These are phyloP conservation scores for Artemisia annua DNA, from an alignment of 129 eudicot genomes.

Conservation along the genomic window DNA sequence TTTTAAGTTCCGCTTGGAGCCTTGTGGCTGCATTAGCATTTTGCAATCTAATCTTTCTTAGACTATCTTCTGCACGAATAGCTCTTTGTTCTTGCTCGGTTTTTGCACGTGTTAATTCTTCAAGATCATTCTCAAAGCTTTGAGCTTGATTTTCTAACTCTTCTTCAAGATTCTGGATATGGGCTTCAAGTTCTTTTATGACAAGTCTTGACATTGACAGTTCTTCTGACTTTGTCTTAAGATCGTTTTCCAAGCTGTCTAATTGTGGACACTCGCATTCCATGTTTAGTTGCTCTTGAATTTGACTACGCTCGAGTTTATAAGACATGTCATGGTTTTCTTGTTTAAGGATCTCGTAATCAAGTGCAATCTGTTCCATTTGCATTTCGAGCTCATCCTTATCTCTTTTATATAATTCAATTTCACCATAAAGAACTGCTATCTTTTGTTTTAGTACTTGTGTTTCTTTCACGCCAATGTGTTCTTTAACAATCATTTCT, in stretches of 20 bases:
- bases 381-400: slow-evolving; percentile 89
- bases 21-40: slow-evolving; percentile 69
- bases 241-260: slow-evolving; percentile 48
- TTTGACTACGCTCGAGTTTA: slow-evolving; percentile 64
- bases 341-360: slow-evolving; percentile 88
- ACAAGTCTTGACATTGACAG: slow-evolving; percentile 41
- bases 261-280: slow-evolving; percentile 67
- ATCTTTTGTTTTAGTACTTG: slow-evolving; percentile 73
- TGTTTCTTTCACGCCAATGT: slow-evolving; percentile 55
- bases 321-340: slow-evolving; percentile 72
- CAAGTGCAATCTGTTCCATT: slow-evolving; percentile 92
- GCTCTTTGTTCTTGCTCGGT: slow-evolving; percentile 76
- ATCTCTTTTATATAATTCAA: slow-evolving; percentile 66
- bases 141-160: slow-evolving; percentile 64
- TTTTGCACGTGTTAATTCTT: slow-evolving; percentile 52
- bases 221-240: slow-evolving; percentile 40
- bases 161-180: slow-evolving; percentile 59
- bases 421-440: slow-evolving; percentile 57
- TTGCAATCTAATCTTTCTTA: slow-evolving; percentile 64
- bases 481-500: slow-evolving; percentile 76
- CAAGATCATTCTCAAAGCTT: slow-evolving; percentile 64
- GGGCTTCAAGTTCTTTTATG: slow-evolving; percentile 50
- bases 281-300: slow-evolving; percentile 75
- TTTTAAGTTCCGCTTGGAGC: slow-evolving; percentile 80
- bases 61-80: slow-evolving; percentile 60